Base-by-base conservation (phyloP, 805 yeast species). In the Teunomyces pallodes region DNA sequence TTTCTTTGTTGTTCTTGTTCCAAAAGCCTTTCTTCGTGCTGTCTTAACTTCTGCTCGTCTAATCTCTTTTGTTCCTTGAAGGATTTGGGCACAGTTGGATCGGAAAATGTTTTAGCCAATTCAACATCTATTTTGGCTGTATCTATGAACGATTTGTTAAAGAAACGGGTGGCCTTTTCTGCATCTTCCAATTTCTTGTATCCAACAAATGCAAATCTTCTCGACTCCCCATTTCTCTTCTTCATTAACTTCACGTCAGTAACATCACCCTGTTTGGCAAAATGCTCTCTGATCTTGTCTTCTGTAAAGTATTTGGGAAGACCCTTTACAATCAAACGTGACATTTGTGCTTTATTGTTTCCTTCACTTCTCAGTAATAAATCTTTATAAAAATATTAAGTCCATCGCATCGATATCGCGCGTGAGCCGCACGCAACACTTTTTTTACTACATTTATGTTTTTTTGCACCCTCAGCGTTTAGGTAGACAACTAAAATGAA, bases 171-270 rank as follows among this genome's bases (percentile, higher is more conserved):
- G 0, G 97, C 96, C 40, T 74, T 78, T 43, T 76, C 80, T 1
- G 99, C 98, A 58, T 87, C 96, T 9, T 69, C 76, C 14, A 69
- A 74, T n/a, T 82, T 74, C 58, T 82, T 84, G 66, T 80, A 94
- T 0, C 99, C 99, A 45, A 94, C 74, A 59, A 94, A 94, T 5
- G 96, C 98, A 74, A 94, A 94, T 57, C 95, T 76, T 67, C 99
- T 81, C 8, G 96, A 87, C 59, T 85, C 86, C 24, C 99, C 99
- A 55, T 81, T 82, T 56, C 86, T 76, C 54, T 86, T 88, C 58
- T 80, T 85, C 79, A 90, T 80, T 32, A 94, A 74, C 65, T 87
- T 90, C 33, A 89, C 91, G 77, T 94, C 99, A 0, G 97, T 88
- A 27, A 91, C 89, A 44, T 76, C 74, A 9, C 89, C 87, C 47